Conservation (phyloP, 306 rosid species). For the Vicia villosa region DNA sequence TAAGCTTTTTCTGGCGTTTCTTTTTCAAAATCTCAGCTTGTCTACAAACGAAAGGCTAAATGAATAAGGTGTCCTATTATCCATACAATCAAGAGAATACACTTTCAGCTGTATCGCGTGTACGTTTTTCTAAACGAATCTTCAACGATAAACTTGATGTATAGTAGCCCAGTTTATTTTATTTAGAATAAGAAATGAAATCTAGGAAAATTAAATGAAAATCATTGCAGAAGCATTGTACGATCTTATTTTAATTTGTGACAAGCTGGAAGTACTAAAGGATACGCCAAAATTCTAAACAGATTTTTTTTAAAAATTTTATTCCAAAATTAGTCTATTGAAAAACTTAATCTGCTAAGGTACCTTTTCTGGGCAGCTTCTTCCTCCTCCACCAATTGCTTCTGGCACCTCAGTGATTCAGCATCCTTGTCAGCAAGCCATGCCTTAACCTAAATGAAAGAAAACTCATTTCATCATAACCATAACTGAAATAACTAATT, state of each 20-base stretch:
- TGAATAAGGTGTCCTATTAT: constrained; percentile 18
- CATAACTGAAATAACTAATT: constrained; percentile 2
- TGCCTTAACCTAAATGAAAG: constrained; percentile 61
- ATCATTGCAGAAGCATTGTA: constrained; percentile 4
- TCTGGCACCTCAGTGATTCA: constrained; percentile 81
- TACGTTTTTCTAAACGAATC: constrained; percentile 19
- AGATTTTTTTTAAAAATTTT: neutral
- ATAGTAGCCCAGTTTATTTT: constrained; percentile 7
- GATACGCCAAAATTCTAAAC: constrained; percentile 1
- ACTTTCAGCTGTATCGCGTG: constrained; percentile 8
- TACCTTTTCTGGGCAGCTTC: constrained; percentile 90
- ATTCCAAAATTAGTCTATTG: neutral
- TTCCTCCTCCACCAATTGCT: constrained; percentile 85
- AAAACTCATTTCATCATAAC: constrained; percentile 31
- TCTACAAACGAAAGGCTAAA: constrained; percentile 45
- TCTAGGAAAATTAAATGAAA: constrained; percentile 6
- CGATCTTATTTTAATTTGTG: constrained; percentile 14
- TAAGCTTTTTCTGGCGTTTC: constrained; percentile 76
- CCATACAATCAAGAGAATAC: constrained; percentile 7
- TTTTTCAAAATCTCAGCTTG: constrained; percentile 71
- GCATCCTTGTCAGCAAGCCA: constrained; percentile 88
- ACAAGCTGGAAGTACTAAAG: constrained; percentile 17
- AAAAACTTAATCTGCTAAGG: constrained; percentile 28
- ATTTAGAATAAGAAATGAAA: constrained; percentile 12
- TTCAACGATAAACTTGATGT: constrained; percentile 4